phyloP scores from a whole-genome alignment of 768 basidiomycete species.

The Saitozyma podzolica region DNA sequence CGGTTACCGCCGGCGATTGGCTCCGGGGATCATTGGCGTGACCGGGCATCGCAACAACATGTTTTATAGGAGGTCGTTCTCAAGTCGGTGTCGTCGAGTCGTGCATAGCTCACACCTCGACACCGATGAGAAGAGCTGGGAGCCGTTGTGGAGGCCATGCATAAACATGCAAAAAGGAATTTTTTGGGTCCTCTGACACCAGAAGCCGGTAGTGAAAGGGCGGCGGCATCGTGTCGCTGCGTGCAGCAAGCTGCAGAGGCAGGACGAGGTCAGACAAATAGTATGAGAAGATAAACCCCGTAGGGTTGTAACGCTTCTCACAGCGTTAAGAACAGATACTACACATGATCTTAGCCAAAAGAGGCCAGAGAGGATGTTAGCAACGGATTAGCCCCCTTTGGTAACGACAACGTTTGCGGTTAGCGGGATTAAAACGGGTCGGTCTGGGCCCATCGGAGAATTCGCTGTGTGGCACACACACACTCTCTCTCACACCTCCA shows the following conservation, averaged over 20 bases:
- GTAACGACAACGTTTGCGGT: neutral
- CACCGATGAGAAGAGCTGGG: too few species aligned
- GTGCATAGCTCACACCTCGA: too few species aligned
- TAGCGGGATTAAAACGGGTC: neutral
- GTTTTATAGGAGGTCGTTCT: too few species aligned
- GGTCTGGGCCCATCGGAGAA: neutral
- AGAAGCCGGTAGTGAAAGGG: slow-evolving; percentile 44
- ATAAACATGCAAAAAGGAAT: slow-evolving; percentile 1
- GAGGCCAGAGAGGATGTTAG: slow-evolving; percentile 49
- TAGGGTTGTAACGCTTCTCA: slow-evolving; percentile 41
- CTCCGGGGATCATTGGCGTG: too few species aligned
- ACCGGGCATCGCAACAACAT: too few species aligned
- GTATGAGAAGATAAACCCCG: slow-evolving; percentile 29
- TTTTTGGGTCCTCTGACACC: slow-evolving; percentile 38
- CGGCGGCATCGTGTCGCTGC: slow-evolving; percentile 41
- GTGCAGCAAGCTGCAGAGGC: slow-evolving; percentile 46
- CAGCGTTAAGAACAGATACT: slow-evolving; percentile 50
- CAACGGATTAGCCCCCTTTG: neutral
- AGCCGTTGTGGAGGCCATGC: too few species aligned
- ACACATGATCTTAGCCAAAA: slow-evolving; percentile 53
- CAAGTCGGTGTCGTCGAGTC: too few species aligned
- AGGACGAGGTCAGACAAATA: slow-evolving; percentile 28
- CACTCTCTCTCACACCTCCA: neutral
- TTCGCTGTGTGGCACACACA: neutral
- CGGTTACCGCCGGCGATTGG: too few species aligned